These are phyloP conservation scores for Penicillium samsonianum DNA, from an alignment of 495 filamentous ascomycete genomes.

Conservation along the genomic window DNA sequence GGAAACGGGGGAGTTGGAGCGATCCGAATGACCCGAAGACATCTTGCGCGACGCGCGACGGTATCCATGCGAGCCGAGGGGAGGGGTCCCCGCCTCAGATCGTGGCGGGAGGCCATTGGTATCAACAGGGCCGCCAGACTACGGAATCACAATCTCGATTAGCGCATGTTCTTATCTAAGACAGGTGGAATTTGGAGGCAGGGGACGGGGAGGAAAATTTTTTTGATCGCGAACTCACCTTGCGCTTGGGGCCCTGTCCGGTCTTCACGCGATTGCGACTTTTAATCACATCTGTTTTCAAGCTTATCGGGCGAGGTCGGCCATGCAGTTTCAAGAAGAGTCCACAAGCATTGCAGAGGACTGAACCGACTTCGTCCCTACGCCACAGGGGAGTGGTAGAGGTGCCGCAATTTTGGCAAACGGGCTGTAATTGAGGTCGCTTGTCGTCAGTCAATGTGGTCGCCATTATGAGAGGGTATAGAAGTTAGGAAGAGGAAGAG, in stretches of 20 bases:
- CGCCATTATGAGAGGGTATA: conserved; percentile 51
- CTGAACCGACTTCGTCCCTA: conserved; percentile 90
- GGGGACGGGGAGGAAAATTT: conserved; percentile 25
- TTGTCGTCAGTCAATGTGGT: conserved; percentile 58
- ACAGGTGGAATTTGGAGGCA: conserved; percentile 3
- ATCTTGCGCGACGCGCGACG: conserved; percentile 72
- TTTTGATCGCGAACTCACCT: conserved; percentile 57
- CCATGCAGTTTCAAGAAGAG: conserved; percentile 97
- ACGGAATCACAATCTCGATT: conserved; percentile 26
- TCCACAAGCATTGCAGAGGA: conserved; percentile 99
- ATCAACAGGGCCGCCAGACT: conserved; percentile 55
- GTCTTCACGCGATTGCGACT: conserved; percentile 98
- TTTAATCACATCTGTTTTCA: conserved; percentile 99
- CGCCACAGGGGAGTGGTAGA: conserved; percentile 97
- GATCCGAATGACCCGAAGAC: conserved; percentile 71
- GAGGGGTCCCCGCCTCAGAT: conserved; percentile 57
- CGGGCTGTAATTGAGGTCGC: conserved; percentile 73
- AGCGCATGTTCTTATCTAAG: conserved; percentile 35
- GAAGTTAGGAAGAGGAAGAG: conserved; percentile 22
- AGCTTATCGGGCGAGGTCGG: conserved; percentile 85
- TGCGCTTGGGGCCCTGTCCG: conserved; percentile 82
- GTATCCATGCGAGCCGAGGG: conserved; percentile 52
- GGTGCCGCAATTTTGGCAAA: conserved; percentile 95
- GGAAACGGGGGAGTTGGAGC: conserved; percentile 82
- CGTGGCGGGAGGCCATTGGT: conserved; percentile 58